A percentile compares a stretch with the other conserved stretches of the same genome.
phyloP scores from a whole-genome alignment of 73 alveolate genomes.

The Paraurostyla sp. region DNA sequence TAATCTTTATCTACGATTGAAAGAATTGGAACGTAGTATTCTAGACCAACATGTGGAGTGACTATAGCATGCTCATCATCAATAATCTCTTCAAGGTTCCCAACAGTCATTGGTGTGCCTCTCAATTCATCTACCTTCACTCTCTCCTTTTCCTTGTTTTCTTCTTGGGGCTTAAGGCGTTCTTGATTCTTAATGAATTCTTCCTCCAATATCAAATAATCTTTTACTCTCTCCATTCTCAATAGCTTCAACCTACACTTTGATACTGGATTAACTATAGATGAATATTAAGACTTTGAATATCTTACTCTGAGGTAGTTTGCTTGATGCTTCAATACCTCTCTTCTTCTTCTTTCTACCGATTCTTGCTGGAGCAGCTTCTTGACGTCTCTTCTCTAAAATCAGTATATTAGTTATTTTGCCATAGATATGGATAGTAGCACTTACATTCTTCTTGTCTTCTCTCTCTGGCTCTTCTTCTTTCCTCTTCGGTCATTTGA shows the following conservation, averaged over 20 bases:
- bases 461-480: conserved; percentile 62
- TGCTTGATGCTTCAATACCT: conserved; percentile 79
- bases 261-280: conserved; percentile 77
- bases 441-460: conserved; percentile 69
- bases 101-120: conserved; percentile 98
- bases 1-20: conserved; percentile 99
- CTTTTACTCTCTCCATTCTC: conserved; percentile 92
- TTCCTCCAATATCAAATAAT: conserved; percentile 95
- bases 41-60: conserved; percentile 95
- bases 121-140: conserved; percentile 95
- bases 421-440: no score
- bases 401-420: neutral
- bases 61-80: conserved; percentile 98
- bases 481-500: conserved; percentile 64
- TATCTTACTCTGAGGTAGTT: conserved; percentile 81
- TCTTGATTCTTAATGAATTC: conserved; percentile 97
- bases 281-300: conserved; percentile 59
- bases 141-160: conserved; percentile 93
- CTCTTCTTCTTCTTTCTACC: conserved; percentile 88
- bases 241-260: conserved; percentile 93
- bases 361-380: conserved; percentile 85
- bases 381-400: conserved; percentile 58
- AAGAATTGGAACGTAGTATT: conserved; percentile 97
- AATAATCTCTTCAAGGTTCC: conserved; percentile 98
- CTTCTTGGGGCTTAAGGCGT: conserved; percentile 91